These are phyloP conservation scores for Diutina catenulata DNA, from an alignment of 1,139 yeast genomes.

Conservation along the genomic window DNA sequence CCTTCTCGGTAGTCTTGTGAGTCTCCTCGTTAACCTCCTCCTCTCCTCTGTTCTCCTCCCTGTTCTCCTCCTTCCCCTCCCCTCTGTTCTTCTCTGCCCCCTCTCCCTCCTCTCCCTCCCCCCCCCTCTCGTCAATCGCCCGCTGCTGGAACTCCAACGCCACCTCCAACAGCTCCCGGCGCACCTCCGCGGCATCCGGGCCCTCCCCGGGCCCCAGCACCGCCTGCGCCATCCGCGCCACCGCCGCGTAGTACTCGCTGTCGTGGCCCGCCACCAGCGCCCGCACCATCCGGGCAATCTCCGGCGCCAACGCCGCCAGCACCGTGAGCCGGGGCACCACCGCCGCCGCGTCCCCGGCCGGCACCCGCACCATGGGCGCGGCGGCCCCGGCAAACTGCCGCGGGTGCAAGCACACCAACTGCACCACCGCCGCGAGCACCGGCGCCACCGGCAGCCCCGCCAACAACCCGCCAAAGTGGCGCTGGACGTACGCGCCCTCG, in stretches of 20 bases:
- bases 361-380: background rate
- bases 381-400: background rate
- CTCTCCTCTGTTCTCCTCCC: slow-evolving; percentile 8
- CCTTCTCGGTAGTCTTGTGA: slow-evolving; percentile 7
- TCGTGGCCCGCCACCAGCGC: background rate
- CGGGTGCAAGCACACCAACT: background rate
- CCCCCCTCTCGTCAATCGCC: background rate
- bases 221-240: background rate
- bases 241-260: slow-evolving; percentile 1
- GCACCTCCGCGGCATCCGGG: no score
- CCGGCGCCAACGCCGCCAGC: background rate
- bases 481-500: slow-evolving; percentile 1
- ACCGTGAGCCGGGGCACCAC: background rate
- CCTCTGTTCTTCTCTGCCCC: background rate
- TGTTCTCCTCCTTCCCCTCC: slow-evolving; percentile 6
- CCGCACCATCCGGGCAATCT: background rate
- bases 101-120: background rate
- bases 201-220: background rate
- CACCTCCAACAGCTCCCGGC: background rate
- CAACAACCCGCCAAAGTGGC: background rate
- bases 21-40: no score
- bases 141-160: background rate
- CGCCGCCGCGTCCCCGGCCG: background rate
- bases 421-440: slow-evolving; percentile 1
- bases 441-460: background rate